Evolutionary conservation across 768 basidiomycete species (phyloP).

Genomic region (Macrolepiota albuminosa): DNA sequence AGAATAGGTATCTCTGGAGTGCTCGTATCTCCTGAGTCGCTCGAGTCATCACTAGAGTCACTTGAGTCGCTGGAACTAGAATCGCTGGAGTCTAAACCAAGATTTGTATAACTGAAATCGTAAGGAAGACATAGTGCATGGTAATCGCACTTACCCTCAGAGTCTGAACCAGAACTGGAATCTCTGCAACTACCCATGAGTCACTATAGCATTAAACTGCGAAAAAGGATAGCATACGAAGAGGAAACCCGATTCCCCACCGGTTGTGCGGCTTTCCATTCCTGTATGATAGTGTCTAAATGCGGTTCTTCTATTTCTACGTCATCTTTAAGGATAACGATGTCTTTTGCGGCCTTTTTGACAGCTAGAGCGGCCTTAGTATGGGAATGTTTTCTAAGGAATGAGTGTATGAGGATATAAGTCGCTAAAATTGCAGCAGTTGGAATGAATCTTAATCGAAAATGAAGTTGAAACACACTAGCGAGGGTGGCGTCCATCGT

Average conservation of each 20-base stretch:
- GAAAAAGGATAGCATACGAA: slow-evolving; percentile 14
- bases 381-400: slow-evolving; percentile 63
- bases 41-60: slow-evolving; percentile 22
- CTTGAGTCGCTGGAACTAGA: slow-evolving; percentile 20
- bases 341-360: slow-evolving; percentile 65
- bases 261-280: slow-evolving; percentile 48
- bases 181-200: slow-evolving; percentile 4
- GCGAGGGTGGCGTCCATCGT: slow-evolving; percentile 50
- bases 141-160: slow-evolving; percentile 17
- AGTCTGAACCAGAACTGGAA: slow-evolving; percentile 18
- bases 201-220: slow-evolving; percentile 3
- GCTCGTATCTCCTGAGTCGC: slow-evolving; percentile 27
- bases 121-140: background rate
- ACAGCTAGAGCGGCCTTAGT: slow-evolving; percentile 67
- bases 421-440: slow-evolving; percentile 42
- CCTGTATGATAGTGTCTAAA: slow-evolving; percentile 59
- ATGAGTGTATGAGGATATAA: slow-evolving; percentile 72
- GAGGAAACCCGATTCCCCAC: slow-evolving; percentile 17
- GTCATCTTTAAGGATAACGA: slow-evolving; percentile 57
- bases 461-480: slow-evolving; percentile 30
- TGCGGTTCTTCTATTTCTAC: slow-evolving; percentile 42
- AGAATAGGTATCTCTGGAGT: slow-evolving; percentile 5
- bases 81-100: slow-evolving; percentile 13
- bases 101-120: background rate
- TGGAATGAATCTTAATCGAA: background rate